Base-by-base conservation (phyloP, 306 rosid genomes). In the Alnus rubra region DNA sequence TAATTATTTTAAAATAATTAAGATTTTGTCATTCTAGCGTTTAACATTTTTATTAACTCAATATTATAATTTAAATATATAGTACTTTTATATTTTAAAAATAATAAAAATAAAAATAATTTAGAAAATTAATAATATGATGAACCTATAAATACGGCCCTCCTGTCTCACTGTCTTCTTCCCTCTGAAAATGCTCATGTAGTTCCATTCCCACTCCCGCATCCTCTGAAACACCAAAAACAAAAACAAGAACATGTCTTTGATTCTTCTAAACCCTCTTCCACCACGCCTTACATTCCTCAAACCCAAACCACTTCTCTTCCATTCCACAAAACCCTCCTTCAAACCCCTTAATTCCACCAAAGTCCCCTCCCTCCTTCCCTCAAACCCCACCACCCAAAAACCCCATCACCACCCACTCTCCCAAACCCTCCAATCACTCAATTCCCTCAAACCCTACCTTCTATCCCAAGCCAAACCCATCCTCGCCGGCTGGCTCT, bases 401-500 rank as follows among this genome's bases (percentile, higher is more conserved):
- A 33, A 72, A 67, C 74, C 65, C 50, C 79, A n/a, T 12, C 47
- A 37, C 10, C 50, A 42, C 30, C 79, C 83, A 5, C 68, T 83
- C 28, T 77, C 84, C 39, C 51, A 60, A 39, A 82, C 89, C 31
- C 49, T 87, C 28, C 52, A 64, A 44, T 80, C 89, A 28, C 48
- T 88, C 23, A 65, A 70, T 13, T 82, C 86, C 47, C 91, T 94
- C 53, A 84, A 84, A 71, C 97, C 97, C 6, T 76, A 74, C 83
- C 35, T 90, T 54, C 70, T 81, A 55, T 69, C 94, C 12, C 86
- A 92, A 11, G 82, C 68, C 49, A 82, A 45, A 37, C 74, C 84
- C 49, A 87, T 94, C 63, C 81, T 92, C 54, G 76, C 69, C 37
- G 98, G 94, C 18, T 94, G 97, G 97, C 88, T 92, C 78, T 90